Evolutionary conservation across 495 filamentous ascomycete genomes (phyloP), one percentile per base, ranked within the genome.

Genomic region (Corynascus novoguineensis): DNA sequence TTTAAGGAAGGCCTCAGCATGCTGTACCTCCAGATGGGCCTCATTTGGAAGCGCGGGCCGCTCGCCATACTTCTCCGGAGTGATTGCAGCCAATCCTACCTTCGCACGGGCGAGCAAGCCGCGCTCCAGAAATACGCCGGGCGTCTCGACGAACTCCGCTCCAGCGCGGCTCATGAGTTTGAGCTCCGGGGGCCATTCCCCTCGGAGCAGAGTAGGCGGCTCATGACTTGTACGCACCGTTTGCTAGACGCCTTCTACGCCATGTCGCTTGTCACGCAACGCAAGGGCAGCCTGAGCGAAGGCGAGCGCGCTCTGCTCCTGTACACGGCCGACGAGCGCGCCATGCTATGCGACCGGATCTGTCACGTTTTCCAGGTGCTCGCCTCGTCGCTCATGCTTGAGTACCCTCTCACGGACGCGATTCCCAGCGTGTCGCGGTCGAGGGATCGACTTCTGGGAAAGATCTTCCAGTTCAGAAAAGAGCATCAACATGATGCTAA

Each of bases 1-100:
- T 81, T 97, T 64, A 90, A 95, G 67, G 82, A 91, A 54, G 91
- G 90, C 12, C 76, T 96, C 28, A 86, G 86, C 53, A 74, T 95
- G 28, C 77, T 98, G 11, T 96, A 92, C 83, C 78, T 98, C 14
- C 85, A 91, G 34, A 90, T 98, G 88, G 87, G 87, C n/a, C 76
- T 97, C 17, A 88, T 97, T 53, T 98, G 93, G 93, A 91, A 88
- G 67, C 83, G 89, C n/a, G 91, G 93, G n/a, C 93, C 93, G 0
- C 75, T 98, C 15, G 84, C 86, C 1, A 81, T 80, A 14, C 80
- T 95, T 28, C 77, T 89, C 1, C 68, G 73, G 12, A 76, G 70
- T 46, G 68, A 77, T 46, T 70, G 77, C 50, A 71, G 73, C 10
- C 75, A 83, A 19, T 75, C 81, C 10, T 97, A 95, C 68, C 87